phyloP scores from a whole-genome alignment of 345 rosid genomes.

The Linum trigynum region DNA sequence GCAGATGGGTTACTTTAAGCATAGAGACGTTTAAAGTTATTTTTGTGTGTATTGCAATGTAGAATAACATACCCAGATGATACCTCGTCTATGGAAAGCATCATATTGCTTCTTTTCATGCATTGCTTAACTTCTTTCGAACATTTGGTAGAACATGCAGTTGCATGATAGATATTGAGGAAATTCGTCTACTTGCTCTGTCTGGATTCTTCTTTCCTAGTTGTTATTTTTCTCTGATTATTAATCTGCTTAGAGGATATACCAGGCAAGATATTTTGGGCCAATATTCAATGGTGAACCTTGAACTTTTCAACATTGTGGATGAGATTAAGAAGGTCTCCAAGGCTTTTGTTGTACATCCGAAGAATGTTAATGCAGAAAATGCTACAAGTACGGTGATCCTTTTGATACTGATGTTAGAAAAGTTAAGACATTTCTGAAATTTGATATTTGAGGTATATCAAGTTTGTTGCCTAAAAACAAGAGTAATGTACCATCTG shows the following conservation, averaged over 20 bases:
- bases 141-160: neutral
- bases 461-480: neutral
- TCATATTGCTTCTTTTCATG: neutral
- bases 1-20: neutral
- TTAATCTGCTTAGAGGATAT: neutral
- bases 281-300: conserved; percentile 84
- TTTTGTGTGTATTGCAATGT: neutral
- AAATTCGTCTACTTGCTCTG: neutral
- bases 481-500: neutral
- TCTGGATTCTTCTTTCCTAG: neutral
- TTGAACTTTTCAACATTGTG: conserved; percentile 86
- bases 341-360: conserved; percentile 77
- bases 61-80: too few species aligned
- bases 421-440: neutral
- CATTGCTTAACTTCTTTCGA: neutral
- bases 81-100: neutral
- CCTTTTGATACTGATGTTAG: neutral
- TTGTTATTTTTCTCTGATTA: neutral
- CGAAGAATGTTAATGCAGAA: conserved; percentile 78
- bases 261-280: conserved; percentile 86
- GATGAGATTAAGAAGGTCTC: conserved; percentile 76
- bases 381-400: conserved; percentile 55
- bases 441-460: neutral
- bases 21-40: neutral
- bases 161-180: neutral